Conservation (phyloP, 202 grass and related monocot species). For the Eragrostis tef region DNA sequence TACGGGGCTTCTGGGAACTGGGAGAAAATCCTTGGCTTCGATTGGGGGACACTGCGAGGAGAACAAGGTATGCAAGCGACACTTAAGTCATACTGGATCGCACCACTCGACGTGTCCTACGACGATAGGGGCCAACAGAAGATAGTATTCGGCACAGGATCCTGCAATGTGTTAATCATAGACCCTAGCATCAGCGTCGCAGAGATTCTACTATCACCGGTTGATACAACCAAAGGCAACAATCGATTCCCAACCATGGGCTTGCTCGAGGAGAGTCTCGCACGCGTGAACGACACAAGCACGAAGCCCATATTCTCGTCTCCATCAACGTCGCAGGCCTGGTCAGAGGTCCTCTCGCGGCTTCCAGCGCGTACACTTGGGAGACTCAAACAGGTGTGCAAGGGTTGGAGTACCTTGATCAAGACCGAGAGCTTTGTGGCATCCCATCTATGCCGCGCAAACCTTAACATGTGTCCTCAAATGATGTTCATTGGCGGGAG, state of each 20-base stretch:
- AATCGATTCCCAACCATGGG: neutral
- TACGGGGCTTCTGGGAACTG: neutral
- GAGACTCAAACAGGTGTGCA: neutral
- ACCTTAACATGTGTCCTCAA: neutral
- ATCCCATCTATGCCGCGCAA: neutral
- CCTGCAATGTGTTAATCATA: neutral
- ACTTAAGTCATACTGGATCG: neutral
- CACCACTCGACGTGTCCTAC: neutral
- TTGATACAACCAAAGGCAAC: neutral
- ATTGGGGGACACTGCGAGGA: neutral
- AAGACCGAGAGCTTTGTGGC: neutral
- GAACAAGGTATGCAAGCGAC: neutral
- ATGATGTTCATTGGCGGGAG: neutral
- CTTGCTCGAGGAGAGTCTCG: neutral
- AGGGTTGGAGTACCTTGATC: neutral
- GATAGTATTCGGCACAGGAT: neutral
- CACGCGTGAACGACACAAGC: neutral
- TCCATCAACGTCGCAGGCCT: neutral
- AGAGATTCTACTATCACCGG: neutral
- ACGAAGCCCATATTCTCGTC: neutral
- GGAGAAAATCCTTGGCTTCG: neutral
- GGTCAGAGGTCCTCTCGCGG: constrained; percentile 11
- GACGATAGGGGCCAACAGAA: neutral
- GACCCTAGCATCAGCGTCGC: neutral
- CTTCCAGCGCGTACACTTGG: neutral